Percentiles rank a stretch among this genome's conserved stretches.
phyloP scores from a whole-genome alignment of 2,329 filamentous ascomycete genomes.

The Neofusicoccum umdonicola region DNA sequence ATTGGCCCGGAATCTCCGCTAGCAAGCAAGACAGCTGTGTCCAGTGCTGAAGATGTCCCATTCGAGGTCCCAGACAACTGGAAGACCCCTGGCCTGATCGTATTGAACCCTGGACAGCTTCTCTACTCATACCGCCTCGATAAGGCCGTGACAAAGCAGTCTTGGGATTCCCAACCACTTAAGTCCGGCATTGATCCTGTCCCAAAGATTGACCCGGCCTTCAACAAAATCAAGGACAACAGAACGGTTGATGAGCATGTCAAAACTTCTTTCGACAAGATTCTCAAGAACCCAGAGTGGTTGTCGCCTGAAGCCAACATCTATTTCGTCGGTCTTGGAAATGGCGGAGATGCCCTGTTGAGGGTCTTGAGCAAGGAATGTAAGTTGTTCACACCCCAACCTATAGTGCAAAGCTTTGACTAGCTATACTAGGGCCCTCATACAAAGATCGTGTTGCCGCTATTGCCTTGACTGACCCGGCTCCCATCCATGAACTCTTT shows the following conservation, averaged over 20 bases:
- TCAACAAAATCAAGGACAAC: conserved; percentile 65
- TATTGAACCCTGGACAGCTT: conserved; percentile 76
- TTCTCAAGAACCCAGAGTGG: conserved; percentile 51
- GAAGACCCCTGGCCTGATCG: conserved; percentile 59
- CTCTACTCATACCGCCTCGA: conserved; percentile 69
- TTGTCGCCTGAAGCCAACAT: conserved; percentile 54
- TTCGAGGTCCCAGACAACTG: conserved; percentile 1
- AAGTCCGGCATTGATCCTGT: conserved; percentile 48
- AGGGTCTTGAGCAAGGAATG: not conserved
- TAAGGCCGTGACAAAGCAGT: conserved; percentile 57
- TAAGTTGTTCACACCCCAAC: not conserved
- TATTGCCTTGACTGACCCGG: conserved; percentile 7
- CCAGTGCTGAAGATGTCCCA: conserved; percentile 10
- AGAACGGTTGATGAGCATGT: conserved; percentile 60
- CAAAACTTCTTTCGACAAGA: conserved; percentile 61
- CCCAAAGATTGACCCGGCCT: conserved; percentile 36
- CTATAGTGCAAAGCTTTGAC: not conserved
- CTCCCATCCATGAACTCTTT: conserved; percentile 2
- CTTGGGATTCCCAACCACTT: conserved; percentile 60
- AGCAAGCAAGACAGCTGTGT: conserved; percentile 14
- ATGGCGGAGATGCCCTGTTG: conserved; percentile 11
- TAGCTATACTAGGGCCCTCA: not conserved
- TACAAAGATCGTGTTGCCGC: conserved; percentile 13
- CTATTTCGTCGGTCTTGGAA: conserved; percentile 64
- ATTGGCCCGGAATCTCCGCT: not conserved